Percentiles rank a stretch among this genome's conserved stretches.
phyloP scores from a whole-genome alignment of 2,329 filamentous ascomycete genomes.

The Ophiocordyceps polyrhachis-furcata region DNA sequence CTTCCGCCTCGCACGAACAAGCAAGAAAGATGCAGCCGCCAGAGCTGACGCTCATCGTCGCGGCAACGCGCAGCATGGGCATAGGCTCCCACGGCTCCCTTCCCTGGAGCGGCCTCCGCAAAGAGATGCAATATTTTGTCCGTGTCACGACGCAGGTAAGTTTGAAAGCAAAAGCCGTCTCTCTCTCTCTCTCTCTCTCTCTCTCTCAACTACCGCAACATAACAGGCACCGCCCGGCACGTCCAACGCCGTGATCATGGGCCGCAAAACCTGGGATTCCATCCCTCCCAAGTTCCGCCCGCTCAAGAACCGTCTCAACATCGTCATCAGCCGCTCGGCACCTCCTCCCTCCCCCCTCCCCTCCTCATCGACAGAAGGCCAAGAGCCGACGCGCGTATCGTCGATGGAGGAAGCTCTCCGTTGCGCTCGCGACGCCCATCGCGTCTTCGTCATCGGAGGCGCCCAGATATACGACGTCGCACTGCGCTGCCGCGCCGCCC shows the following conservation, averaged over 20 bases:
- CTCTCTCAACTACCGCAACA: not conserved
- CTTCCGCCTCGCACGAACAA: too few relatives aligned
- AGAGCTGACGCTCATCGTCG: conserved; percentile 79
- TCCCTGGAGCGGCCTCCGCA: conserved; percentile 75
- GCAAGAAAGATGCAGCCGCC: conserved; percentile 15
- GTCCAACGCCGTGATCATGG: conserved; percentile 79
- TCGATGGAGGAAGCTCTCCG: conserved; percentile 41
- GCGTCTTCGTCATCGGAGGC: conserved; percentile 78
- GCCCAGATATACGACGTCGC: conserved; percentile 66
- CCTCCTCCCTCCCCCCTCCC: conserved; percentile 2
- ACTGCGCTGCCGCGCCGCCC: conserved; percentile 37
- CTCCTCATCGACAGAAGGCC: too few relatives aligned
- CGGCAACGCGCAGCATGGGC: conserved; percentile 77
- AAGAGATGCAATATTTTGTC: conserved; percentile 91
- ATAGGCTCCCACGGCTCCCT: conserved; percentile 66
- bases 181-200: not conserved
- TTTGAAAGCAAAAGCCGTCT: not conserved
- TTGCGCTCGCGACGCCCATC: conserved; percentile 22
- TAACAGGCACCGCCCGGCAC: conserved; percentile 15
- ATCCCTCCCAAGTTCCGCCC: conserved; percentile 67
- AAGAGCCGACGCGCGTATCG: conserved; percentile 34
- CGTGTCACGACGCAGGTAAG: conserved; percentile 46
- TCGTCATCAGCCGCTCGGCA: conserved; percentile 51
- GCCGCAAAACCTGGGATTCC: conserved; percentile 88
- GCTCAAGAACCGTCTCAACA: conserved; percentile 60